phyloP scores from a whole-genome alignment of 345 rosid species.

The Euphorbia tirucalli region DNA sequence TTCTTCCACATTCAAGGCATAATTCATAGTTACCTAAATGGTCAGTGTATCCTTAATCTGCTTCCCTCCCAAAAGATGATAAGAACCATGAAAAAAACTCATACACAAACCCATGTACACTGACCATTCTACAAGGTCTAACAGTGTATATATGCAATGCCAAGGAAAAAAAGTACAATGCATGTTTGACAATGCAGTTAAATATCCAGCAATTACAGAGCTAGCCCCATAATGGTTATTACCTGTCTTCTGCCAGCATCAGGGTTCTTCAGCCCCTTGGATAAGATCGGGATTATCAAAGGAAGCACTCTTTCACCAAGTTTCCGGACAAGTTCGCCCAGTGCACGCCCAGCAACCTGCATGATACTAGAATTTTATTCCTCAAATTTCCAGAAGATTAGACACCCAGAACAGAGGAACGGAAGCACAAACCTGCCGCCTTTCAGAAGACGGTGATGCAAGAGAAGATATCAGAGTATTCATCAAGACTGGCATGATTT shows the following conservation, averaged over 20 bases:
- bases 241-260: slow-evolving; percentile 91
- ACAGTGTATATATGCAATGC: not conserved
- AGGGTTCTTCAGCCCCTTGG: slow-evolving; percentile 72
- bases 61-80: not conserved
- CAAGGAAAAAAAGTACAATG: not conserved
- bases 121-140: not conserved
- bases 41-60: not conserved
- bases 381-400: not conserved
- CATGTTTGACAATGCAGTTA: not conserved
- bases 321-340: slow-evolving; percentile 98
- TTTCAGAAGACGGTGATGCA: slow-evolving; percentile 90
- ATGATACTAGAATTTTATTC: slow-evolving; percentile 10
- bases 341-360: slow-evolving; percentile 88
- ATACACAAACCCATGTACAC: not conserved
- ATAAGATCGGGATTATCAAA: slow-evolving; percentile 83
- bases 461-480: slow-evolving; percentile 80
- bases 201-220: not conserved
- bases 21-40: not conserved
- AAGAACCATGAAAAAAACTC: not conserved
- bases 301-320: slow-evolving; percentile 99
- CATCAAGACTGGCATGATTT: slow-evolving; percentile 98
- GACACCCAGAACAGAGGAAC: not conserved
- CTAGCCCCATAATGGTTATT: slow-evolving; percentile 8
- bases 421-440: slow-evolving; percentile 73
- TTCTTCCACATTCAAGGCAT: not conserved